Base-by-base conservation (phyloP, 202 grass and related monocot species). In the Bolboschoenoplectus hybrid region DNA sequence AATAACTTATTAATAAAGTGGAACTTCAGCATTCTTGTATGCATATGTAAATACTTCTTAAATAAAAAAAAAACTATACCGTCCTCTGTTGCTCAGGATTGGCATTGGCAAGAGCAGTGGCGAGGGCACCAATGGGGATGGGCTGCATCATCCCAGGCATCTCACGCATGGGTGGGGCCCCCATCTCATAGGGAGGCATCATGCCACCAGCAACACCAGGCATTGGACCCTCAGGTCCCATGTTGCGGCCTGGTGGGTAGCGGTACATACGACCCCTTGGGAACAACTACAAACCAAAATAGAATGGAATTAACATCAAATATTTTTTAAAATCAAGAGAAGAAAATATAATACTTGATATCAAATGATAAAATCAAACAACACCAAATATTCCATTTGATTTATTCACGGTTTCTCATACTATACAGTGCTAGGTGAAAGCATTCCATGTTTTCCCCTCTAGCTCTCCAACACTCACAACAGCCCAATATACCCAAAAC, bases 101-200 rank as follows among this genome's bases (percentile, higher is more conserved):
- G 2, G 94, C 84, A 5, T 97, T 97, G 10, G 94, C 94, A 68
- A 97, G 87, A 3, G 94, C 94, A 64, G 90, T 87, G 73, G 92
- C 92, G 43, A 97, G 79, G 32, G 94, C 83, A 17, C 94, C 92
- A 2, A 92, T 91, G 68, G 94, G 92, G 51, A 94, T 52, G 62
- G 92, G 90, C 78, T 94, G 94, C 17, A 92, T 89, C 12, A 87
- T 89, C 43, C 85, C 67, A 71, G 94, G 86, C 88, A 94, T 89
- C 9, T 89, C 90, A 26, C 92, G 90, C 81, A 97, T 91, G 47
- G 93, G 93, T 68, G 91, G 89, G 74, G 74, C 70, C 19, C 89
- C 89, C 88, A 96, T 92, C 19, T 99, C 97, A 51, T 97, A 97
- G 5, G 92, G 68, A 84, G 92, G 92, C 84, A 97, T 91, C 90